Conservation (phyloP, 2,329 filamentous ascomycete species). For the Epichloe elymi region DNA sequence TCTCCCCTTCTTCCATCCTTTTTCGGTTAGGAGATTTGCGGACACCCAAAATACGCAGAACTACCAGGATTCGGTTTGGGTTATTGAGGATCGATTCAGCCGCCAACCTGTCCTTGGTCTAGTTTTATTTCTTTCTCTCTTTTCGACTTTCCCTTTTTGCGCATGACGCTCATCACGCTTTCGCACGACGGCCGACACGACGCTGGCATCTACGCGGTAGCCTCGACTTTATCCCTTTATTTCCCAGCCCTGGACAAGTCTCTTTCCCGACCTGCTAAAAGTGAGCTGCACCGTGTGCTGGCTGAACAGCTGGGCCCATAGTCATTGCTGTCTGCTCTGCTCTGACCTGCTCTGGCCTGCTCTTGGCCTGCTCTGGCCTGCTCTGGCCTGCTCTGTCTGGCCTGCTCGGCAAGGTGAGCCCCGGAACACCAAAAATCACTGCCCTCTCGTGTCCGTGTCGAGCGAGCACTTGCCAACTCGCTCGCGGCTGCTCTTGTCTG, state of each 20-base stretch:
- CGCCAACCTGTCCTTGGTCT: neutral
- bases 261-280: neutral
- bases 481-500: neutral
- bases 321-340: neutral
- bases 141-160: neutral
- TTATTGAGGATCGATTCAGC: neutral
- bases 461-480: neutral
- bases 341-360: neutral
- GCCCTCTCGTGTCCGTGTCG: neutral
- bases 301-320: neutral
- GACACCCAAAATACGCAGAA: neutral
- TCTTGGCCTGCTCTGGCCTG: neutral
- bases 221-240: neutral
- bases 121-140: neutral
- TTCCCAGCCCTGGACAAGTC: neutral
- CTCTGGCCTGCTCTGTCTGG: neutral
- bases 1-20: neutral
- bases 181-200: neutral
- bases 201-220: neutral
- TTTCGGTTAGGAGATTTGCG: conserved; percentile 2
- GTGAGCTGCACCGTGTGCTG: neutral
- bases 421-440: neutral
- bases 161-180: neutral
- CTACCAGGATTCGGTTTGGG: neutral
- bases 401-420: neutral